phyloP scores from a whole-genome alignment of 257 asterid species.

The Solanum arcanum region DNA sequence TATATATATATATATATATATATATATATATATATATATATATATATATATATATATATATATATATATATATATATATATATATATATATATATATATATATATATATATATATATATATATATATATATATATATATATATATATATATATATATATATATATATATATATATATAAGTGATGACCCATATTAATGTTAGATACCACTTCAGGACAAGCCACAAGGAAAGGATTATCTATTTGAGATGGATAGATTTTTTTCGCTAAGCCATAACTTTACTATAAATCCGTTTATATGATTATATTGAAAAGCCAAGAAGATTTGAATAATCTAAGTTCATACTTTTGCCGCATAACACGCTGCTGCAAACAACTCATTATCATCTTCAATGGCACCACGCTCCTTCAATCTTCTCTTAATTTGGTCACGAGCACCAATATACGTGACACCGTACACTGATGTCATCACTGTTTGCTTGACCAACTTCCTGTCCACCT shows the following conservation, averaged over 20 bases:
- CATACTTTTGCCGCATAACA: conserved; percentile 92
- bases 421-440: conserved; percentile 97
- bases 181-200: neutral
- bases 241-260: neutral
- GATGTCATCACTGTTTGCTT: conserved; percentile 99
- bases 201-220: neutral
- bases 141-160: neutral
- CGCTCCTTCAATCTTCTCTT: conserved; percentile 88
- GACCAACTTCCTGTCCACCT: conserved; percentile 97
- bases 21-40: neutral
- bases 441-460: conserved; percentile 92
- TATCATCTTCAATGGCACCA: conserved; percentile 54
- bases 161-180: neutral
- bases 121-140: neutral
- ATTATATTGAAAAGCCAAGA: neutral
- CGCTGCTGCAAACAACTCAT: conserved; percentile 63
- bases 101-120: neutral
- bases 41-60: neutral
- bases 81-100: neutral
- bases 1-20: neutral
- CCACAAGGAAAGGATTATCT: neutral
- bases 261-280: neutral
- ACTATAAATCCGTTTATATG: neutral
- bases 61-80: neutral
- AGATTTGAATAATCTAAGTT: neutral